Evolutionary conservation across 257 asterid genomes (phyloP), one percentile per base, ranked within the genome.

Genomic region (Capsicum chinense): DNA sequence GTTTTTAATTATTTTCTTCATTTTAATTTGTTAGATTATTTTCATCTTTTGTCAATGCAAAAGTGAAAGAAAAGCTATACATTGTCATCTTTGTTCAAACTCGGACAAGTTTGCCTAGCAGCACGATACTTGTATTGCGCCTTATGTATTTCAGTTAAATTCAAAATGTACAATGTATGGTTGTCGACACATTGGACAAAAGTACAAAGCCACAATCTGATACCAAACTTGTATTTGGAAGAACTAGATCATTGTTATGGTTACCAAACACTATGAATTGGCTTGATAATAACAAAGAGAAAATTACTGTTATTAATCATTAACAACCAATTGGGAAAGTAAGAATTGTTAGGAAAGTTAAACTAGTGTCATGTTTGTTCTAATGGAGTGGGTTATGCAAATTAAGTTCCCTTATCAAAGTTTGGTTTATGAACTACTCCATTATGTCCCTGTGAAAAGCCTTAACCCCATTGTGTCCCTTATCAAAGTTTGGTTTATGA

Each of bases 311-410:
- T 44, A 63, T 63, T 26, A 60, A 63, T 26, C 71, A 64, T 64
- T 11, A 35, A 64, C 14, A 26, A 16, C 3, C 44, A 63, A 10
- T 0, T 21, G 42, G 42, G 16, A 21, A 48, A 63, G 15, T 7
- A 63, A 16, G 1, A 71, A n/a, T 14, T n/a, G 47, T 0, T 47
- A 47, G 6, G 37, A 73, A 73, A 73, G 17, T 73, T 19, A 47
- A 71, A 73, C 9, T n/a, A 71, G 58, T 19, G 62, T 12, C 2
- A 17, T 17, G 44, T 16, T 73, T 19, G 48, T 21, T 48, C 19
- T 74, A 74, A 50, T 74, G 81, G 81, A 74, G 62, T 74, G 60
- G 81, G 37, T 19, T 73, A 6, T 73, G 42, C 11, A 39, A 39
- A 15, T 64, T 5, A 33, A 26, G 44, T 12, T 12, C 47, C 9